phyloP scores from a whole-genome alignment of 148 eudicot genomes.

The Vaccinium vitisidaea region DNA sequence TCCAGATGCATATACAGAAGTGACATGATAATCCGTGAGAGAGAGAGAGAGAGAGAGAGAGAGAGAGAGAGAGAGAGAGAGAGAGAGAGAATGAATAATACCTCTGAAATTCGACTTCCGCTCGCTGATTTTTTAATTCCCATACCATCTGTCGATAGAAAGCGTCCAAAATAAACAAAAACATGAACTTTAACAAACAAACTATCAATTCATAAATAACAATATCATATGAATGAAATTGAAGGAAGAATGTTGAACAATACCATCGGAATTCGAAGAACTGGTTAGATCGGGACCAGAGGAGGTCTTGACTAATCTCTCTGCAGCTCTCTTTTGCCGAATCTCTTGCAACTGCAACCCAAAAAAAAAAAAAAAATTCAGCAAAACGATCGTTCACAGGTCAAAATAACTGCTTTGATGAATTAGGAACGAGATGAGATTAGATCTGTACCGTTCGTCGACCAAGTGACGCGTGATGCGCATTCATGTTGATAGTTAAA shows the following conservation, averaged over 20 bases:
- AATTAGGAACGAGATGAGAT: background rate
- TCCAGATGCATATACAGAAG: background rate
- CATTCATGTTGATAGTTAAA: conserved; percentile 2
- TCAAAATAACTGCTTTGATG: background rate
- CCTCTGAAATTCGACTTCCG: conserved; percentile 48
- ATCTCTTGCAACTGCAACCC: conserved; percentile 68
- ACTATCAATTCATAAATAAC: background rate
- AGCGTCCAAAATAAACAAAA: background rate
- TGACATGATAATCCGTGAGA: background rate
- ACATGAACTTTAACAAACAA: background rate
- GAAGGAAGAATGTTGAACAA: background rate
- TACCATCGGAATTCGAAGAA: conserved; percentile 49
- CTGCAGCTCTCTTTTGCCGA: conserved; percentile 88
- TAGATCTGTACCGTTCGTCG: conserved; percentile 50
- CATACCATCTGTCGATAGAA: conserved; percentile 29
- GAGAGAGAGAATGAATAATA: conserved; percentile 2
- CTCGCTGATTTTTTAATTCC: conserved; percentile 52
- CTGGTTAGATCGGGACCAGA: conserved; percentile 81
- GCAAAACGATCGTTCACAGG: background rate
- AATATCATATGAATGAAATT: background rate
- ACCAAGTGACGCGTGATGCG: conserved; percentile 28
- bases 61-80: background rate
- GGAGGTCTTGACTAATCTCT: conserved; percentile 67
- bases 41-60: background rate
- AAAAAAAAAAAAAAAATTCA: background rate